Base-by-base conservation (phyloP, 768 basidiomycete genomes). In the Sporobolomyces roseus region DNA sequence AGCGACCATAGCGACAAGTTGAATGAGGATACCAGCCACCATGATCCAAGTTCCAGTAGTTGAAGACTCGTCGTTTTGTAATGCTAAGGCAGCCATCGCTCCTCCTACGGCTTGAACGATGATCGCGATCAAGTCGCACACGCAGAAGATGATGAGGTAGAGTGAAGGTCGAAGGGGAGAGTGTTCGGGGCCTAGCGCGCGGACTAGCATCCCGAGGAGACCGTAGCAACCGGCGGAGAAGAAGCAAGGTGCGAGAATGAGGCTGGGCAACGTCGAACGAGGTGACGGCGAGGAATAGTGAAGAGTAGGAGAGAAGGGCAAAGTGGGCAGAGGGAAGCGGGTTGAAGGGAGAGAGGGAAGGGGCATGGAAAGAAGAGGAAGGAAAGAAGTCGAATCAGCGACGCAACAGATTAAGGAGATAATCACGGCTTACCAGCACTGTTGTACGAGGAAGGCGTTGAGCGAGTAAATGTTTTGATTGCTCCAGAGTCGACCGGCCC, bases 11-110 rank as follows among this genome's bases (percentile, higher is more conserved):
- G 74, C 66, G n/a, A 74, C 56, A 21, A 79, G 68, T 62, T 79
- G 78, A 65, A 78, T 71, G 55, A 76, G 73, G 73, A 79, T 78
- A 55, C 78, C 78, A 16, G 75, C 77, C 8, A 79, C 75, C 77
- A 78, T 79, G 71, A 78, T 78, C 63, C 78, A 49, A 19, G 62
- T 29, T 2, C 67, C 67, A 2, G 19, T n/a, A 2, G 7, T 0
- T 19, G 48, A 45, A 3, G 3, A 3, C 16, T 60, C 43, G 62
- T 49, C 32, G 51, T 53, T 53, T 12, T 51, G 3, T 16, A 68
- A 61, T 2, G 75, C 74, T 4, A 75, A 63, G 3, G 77, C 78
- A 0, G 77, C 76, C 54, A 69, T 64, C 0, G 74, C 78, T 1
- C 78, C 79, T 2, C 79, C 79, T 30, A 78, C 66, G 4, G 76